Evolutionary conservation across 2,329 filamentous ascomycete species (phyloP), one percentile per base, ranked within the genome.

Genomic region (Botrytis hyacinthi): DNA sequence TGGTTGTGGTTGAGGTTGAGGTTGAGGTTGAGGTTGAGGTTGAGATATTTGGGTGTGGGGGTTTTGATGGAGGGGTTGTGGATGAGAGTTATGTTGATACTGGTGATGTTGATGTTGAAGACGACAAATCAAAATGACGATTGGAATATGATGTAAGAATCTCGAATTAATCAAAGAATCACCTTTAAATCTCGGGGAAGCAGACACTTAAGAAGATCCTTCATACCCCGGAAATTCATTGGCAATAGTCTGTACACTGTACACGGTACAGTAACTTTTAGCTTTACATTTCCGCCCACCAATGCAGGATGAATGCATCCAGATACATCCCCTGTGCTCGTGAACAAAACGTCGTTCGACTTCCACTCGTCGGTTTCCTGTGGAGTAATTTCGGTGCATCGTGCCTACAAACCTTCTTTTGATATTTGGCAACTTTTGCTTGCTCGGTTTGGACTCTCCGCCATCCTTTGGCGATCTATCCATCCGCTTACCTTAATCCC

Each of bases 1-100:
- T 88, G 90, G 81, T 90, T 85, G 59, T 1, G 22, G 86, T 95
- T 97, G 79, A 91, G 91, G 75, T 90, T 88, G 81, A 92, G 89
- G 82, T 91, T 89, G 76, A 96, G 84, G 79, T 92, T 4, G 40
- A 42, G 40, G 14, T 42, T 89, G 76, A 96, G 84, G 79, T 92
- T 4, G 40, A 42, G 40, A 14, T 42, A 5, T 16, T 42, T 42
- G 91, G 91, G 75, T 90, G 6, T 18, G 42, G 42, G 29, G n/a
- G 3, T 42, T 91, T 89, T 22, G 44, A 46, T 20, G 7, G 44
- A 46, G 76, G 96, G 84, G 79, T 92, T 5, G 44, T 46, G 44
- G 44, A 20, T 22, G 44, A 20, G 44, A 46, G 44, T 46, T 29
- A 14, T 60, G 7, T 10, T 70, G 37, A 32, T n/a, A 32, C 20